These are phyloP conservation scores for Dipodascus albidus DNA, from an alignment of 805 yeast species.

Conservation along the genomic window DNA sequence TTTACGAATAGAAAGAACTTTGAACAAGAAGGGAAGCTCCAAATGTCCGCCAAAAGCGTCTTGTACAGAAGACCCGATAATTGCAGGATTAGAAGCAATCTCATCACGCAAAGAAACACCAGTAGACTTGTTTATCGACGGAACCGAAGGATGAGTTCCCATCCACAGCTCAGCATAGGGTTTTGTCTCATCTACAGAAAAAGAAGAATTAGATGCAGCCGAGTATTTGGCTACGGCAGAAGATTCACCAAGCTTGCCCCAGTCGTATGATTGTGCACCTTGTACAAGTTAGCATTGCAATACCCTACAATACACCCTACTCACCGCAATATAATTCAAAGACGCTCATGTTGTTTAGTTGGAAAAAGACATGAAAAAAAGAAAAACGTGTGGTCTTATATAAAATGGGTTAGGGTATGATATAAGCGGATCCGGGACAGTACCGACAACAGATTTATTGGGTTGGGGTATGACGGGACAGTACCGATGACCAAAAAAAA, in stretches of 20 bases:
- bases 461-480: too few species aligned
- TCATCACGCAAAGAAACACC: slow-evolving; percentile 57
- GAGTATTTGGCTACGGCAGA: slow-evolving; percentile 91
- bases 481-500: too few species aligned
- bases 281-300: too few species aligned
- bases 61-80: slow-evolving; percentile 49
- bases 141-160: slow-evolving; percentile 96
- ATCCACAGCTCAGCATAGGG: slow-evolving; percentile 99
- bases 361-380: neutral
- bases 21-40: slow-evolving; percentile 85
- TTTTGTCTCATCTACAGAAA: slow-evolving; percentile 53
- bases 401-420: neutral
- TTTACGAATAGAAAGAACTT: slow-evolving; percentile 85
- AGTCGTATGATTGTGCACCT: slow-evolving; percentile 72
- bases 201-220: slow-evolving; percentile 47
- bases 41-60: slow-evolving; percentile 51
- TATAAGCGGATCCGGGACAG: neutral
- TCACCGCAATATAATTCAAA: neutral
- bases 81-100: slow-evolving; percentile 47
- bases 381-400: neutral
- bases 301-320: too few species aligned
- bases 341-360: neutral
- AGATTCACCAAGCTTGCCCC: slow-evolving; percentile 76
- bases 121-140: slow-evolving; percentile 48
- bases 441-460: too few species aligned